Conservation (phyloP, 108 stramenopile genomes). For the Skeletonema potamos region DNA sequence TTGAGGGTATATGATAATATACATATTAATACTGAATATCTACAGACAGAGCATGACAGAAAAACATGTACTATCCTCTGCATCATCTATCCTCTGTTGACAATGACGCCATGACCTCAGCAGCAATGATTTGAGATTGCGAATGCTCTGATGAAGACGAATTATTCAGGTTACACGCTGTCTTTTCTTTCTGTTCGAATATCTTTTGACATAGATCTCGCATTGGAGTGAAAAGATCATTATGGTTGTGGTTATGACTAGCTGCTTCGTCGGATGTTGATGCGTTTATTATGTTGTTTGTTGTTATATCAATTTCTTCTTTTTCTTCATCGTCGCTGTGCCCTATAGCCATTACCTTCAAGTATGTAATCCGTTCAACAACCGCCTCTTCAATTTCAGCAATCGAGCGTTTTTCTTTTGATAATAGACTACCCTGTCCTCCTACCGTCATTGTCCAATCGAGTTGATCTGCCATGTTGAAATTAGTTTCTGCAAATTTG, state of each 20-base stretch:
- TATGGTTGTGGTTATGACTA: background rate
- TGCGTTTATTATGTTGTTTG: background rate
- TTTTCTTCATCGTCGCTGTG: background rate
- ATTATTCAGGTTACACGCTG: background rate
- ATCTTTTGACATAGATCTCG: background rate
- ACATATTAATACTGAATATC: too few relatives aligned
- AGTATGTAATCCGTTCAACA: slow-evolving; percentile 19
- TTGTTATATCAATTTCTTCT: background rate
- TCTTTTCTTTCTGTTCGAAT: background rate
- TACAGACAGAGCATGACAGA: too few relatives aligned
- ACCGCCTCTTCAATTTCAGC: slow-evolving; percentile 45
- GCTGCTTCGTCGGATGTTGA: background rate
- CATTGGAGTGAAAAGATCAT: background rate
- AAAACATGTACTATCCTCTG: too few relatives aligned
- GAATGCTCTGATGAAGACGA: background rate
- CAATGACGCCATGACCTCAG: background rate
- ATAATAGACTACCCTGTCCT: slow-evolving; percentile 14
- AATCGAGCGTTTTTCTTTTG: slow-evolving; percentile 36
- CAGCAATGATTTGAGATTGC: background rate
- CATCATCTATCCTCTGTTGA: background rate
- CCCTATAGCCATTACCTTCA: slow-evolving; percentile 14
- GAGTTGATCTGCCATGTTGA: slow-evolving; percentile 44
- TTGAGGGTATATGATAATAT: too few relatives aligned
- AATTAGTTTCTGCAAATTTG: slow-evolving; percentile 45
- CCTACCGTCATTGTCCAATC: slow-evolving; percentile 20